These are phyloP conservation scores for Clarkia xantiana DNA, from an alignment of 345 rosid species.

Conservation along the genomic window DNA sequence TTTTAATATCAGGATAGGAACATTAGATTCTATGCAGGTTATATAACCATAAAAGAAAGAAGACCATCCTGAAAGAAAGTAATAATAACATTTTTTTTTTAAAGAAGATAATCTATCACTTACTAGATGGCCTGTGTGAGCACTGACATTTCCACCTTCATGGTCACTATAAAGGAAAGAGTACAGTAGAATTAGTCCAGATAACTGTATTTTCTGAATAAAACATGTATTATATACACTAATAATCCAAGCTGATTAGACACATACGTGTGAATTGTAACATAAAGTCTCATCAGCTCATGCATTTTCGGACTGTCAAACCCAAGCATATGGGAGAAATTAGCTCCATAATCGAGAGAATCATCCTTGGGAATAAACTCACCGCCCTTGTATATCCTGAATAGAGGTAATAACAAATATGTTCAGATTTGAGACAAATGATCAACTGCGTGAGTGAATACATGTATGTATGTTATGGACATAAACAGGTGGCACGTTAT, in stretches of 20 bases:
- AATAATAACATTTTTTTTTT: background rate
- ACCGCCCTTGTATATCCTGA: conserved; percentile 79
- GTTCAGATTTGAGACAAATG: background rate
- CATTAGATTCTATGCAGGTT: no score
- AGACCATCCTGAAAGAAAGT: background rate
- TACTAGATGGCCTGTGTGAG: conserved; percentile 97
- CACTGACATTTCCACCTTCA: conserved; percentile 98
- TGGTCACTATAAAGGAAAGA: conserved; percentile 56
- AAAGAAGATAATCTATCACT: conserved; percentile 14
- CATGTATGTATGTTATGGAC: background rate
- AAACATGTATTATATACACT: background rate
- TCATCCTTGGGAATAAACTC: conserved; percentile 49
- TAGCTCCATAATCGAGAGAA: conserved; percentile 88
- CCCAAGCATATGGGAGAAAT: conserved; percentile 86
- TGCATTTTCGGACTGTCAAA: conserved; percentile 72
- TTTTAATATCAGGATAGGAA: no score
- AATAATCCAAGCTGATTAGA: background rate
- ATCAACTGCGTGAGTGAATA: background rate
- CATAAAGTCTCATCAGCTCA: conserved; percentile 96
- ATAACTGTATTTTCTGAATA: background rate
- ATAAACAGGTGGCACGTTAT: background rate
- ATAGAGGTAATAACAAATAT: conserved; percentile 4
- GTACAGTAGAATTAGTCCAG: background rate
- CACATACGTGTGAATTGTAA: conserved; percentile 73
- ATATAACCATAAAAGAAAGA: no score